Percentiles rank a stretch among this genome's conserved stretches.
Conservation (phyloP, 176 grass and related monocot species). For the Musa beccarii region DNA sequence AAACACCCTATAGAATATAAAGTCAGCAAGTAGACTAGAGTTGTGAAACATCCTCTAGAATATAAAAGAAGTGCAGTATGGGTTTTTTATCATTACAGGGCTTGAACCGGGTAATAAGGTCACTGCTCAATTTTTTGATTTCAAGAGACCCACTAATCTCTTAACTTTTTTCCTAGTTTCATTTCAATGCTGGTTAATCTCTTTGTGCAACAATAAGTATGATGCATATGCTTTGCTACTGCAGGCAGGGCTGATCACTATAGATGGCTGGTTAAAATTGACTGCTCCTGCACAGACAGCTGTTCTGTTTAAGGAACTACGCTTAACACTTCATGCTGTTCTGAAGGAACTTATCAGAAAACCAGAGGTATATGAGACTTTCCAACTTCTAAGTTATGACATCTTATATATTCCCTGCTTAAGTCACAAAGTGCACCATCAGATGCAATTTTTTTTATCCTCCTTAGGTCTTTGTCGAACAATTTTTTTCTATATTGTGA, state of each 20-base stretch:
- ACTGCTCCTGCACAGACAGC: conserved; percentile 85
- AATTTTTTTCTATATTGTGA: background rate
- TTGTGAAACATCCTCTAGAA: too few relatives aligned
- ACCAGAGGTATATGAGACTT: conserved; percentile 50
- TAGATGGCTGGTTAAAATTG: conserved; percentile 89
- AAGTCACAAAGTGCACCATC: background rate
- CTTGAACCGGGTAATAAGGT: too few relatives aligned
- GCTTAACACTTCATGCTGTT: conserved; percentile 71
- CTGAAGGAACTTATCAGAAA: conserved; percentile 86
- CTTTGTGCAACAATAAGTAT: background rate
- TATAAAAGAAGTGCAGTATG: too few relatives aligned
- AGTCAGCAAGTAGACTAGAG: too few relatives aligned
- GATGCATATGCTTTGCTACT: conserved; percentile 8
- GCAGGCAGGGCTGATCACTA: conserved; percentile 62
- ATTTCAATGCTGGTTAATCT: background rate
- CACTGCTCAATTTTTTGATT: too few relatives aligned
- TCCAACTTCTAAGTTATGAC: background rate
- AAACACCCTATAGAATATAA: too few relatives aligned
- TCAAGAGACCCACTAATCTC: too few relatives aligned
- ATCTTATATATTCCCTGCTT: background rate
- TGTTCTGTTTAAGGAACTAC: conserved; percentile 82
- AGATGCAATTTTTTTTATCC: background rate
- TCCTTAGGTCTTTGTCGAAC: background rate
- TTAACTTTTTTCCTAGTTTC: background rate
- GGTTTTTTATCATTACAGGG: too few relatives aligned